Base-by-base conservation (phyloP, 805 yeast genomes). In the Starmerella kuoi region DNA sequence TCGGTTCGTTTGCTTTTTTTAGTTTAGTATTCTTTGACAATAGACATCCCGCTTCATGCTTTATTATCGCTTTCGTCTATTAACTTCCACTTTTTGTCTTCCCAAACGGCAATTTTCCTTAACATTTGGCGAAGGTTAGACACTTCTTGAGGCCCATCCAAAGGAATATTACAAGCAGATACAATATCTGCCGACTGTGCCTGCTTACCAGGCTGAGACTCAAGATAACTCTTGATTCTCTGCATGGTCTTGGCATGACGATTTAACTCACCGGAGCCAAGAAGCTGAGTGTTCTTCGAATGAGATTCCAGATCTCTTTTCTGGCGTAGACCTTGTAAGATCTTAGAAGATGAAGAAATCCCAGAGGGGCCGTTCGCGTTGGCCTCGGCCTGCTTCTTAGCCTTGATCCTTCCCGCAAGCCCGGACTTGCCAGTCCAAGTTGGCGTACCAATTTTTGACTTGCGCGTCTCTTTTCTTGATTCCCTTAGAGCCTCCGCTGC, bases 371-470 rank as follows among this genome's bases (percentile, higher is more conserved):
- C 33, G 2, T 3, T 6, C 23, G n/a, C 14, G 14, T 6, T 6
- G 20, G 7, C 35, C 8, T 32, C 11, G 14, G 7, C 23, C 22
- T 37, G 24, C 17, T 35, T 15, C 5, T 25, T 24, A 17, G 19
- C 21, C 18, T 26, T 35, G 5, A 37, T 42, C 50, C 67, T 72
- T 1, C 95, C 95, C 0, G 95, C 95, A 17, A 64, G 60, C 0
- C 98, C 98, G 66, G 79, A 84, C 51, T 73, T 74, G 0, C 98
- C 98, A 0, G 98, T 88, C 93, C 96, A 91, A 0, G 98, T 88
- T 0, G 96, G 97, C 0, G 80, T 77, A 4, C 94, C 94, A 24
- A 87, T 66, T 21, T 58, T 59, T 2, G 70, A 61, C 31, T 53
- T 54, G 25, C 68, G 57, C 0, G 86, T 67, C 19, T 63, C 57